Conservation (phyloP, 352 stramenopile genomes). For the Phytophthora rubi region DNA sequence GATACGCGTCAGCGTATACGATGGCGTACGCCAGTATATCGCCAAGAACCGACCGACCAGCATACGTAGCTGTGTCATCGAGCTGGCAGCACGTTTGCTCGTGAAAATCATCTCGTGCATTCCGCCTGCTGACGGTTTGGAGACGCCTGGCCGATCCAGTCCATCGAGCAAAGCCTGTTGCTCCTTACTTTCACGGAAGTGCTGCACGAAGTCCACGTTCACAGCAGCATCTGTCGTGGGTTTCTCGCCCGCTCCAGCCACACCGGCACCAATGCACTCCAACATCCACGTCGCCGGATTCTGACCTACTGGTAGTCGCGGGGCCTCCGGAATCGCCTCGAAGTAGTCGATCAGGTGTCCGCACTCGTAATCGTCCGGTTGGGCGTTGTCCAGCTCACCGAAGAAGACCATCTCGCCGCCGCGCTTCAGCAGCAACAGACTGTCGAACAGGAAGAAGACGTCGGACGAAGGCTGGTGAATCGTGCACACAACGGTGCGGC, state of each 20-base stretch:
- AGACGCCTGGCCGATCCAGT: slow-evolving; percentile 28
- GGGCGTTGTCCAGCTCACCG: slow-evolving; percentile 33
- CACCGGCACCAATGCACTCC: slow-evolving; percentile 45
- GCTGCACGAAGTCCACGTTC: slow-evolving; percentile 25
- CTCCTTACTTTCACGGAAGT: slow-evolving; percentile 30
- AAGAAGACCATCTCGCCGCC: slow-evolving; percentile 60
- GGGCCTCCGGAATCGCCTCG: slow-evolving; percentile 30
- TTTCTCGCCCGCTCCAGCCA: slow-evolving; percentile 23
- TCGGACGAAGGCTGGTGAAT: slow-evolving; percentile 18
- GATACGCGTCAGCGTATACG: slow-evolving; percentile 9
- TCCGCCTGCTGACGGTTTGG: background rate
- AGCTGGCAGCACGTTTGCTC: slow-evolving; percentile 32
- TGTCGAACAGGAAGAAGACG: slow-evolving; percentile 61
- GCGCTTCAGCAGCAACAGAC: slow-evolving; percentile 73
- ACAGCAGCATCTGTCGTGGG: slow-evolving; percentile 12
- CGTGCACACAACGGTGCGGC: slow-evolving; percentile 59
- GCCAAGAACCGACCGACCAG: slow-evolving; percentile 28
- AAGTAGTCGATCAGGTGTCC: slow-evolving; percentile 44
- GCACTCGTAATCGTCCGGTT: slow-evolving; percentile 6
- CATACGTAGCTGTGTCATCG: slow-evolving; percentile 31
- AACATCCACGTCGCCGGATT: slow-evolving; percentile 86
- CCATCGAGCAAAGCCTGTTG: slow-evolving; percentile 9
- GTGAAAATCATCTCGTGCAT: slow-evolving; percentile 25
- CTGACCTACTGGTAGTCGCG: slow-evolving; percentile 27
- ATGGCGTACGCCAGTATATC: slow-evolving; percentile 25